Percentiles rank a stretch among this genome's conserved stretches.
Conservation (phyloP, 345 rosid species). For the Bruguiera sexangula region DNA sequence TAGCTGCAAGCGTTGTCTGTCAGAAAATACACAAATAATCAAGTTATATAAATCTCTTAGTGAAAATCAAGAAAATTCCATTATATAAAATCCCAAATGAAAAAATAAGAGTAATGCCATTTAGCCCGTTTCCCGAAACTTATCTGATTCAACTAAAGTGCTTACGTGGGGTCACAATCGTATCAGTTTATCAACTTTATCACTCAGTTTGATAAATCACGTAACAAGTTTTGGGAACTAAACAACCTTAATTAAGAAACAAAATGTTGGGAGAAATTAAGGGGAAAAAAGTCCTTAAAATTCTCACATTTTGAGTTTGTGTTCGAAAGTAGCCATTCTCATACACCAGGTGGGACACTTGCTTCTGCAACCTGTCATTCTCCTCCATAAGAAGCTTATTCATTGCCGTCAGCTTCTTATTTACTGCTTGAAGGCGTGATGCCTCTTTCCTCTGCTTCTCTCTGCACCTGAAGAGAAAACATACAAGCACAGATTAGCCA, state of each 20-base stretch:
- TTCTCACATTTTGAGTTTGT: conserved; percentile 74
- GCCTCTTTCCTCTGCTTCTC: conserved; percentile 99
- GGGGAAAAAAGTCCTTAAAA: not conserved
- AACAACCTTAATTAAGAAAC: not conserved
- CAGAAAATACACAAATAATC: conserved; percentile 19
- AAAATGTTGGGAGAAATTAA: not conserved
- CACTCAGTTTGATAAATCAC: too few species aligned
- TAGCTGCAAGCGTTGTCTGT: conserved; percentile 82
- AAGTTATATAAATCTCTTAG: too few species aligned
- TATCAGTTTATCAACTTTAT: too few species aligned
- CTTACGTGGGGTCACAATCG: too few species aligned
- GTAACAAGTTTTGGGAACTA: too few species aligned
- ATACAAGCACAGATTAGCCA: conserved; percentile 1
- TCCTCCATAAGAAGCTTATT: conserved; percentile 99
- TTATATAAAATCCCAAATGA: not conserved
- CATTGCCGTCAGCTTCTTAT: conserved; percentile 92
- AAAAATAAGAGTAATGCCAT: not conserved
- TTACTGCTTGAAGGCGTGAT: conserved; percentile 96
- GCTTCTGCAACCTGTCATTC: conserved; percentile 99
- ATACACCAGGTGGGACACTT: conserved; percentile 93
- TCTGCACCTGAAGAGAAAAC: conserved; percentile 61
- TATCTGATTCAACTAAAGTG: too few species aligned
- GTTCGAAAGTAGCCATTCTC: conserved; percentile 98
- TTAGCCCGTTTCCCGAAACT: too few species aligned
- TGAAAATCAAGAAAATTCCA: not conserved